A percentile compares a stretch with the other conserved stretches of the same genome.
phyloP scores from a whole-genome alignment of 2,329 filamentous ascomycete genomes.

The Thelonectria olida region DNA sequence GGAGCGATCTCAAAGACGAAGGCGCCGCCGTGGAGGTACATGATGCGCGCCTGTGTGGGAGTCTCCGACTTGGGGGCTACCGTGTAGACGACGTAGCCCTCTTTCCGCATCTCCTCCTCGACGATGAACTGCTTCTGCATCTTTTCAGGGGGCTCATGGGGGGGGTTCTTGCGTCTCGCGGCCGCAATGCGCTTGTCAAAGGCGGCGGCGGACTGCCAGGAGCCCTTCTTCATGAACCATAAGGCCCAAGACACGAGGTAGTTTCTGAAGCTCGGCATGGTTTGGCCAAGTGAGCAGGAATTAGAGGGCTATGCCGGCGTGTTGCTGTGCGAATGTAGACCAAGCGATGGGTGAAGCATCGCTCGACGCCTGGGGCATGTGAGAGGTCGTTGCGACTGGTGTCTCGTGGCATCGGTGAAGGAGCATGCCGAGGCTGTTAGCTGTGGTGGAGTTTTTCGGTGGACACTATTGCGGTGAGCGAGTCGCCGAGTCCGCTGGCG shows the following conservation, averaged over 20 bases:
- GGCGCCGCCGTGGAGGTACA: constrained; percentile 45
- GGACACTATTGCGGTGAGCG: constrained; percentile 17
- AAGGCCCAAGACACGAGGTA: constrained; percentile 40
- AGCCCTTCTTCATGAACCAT: constrained; percentile 39
- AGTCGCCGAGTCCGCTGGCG: not conserved
- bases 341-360: not conserved
- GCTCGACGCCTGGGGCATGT: not conserved
- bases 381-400: not conserved
- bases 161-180: constrained; percentile 30
- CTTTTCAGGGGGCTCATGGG: constrained; percentile 31
- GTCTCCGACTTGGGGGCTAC: constrained; percentile 44
- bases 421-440: not conserved
- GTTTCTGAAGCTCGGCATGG: constrained; percentile 41
- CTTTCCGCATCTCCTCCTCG: constrained; percentile 33
- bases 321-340: not conserved
- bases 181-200: constrained; percentile 37
- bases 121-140: constrained; percentile 39
- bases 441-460: constrained; percentile 6
- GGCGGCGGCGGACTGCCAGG: constrained; percentile 36
- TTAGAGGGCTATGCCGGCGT: not conserved
- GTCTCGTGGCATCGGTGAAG: not conserved
- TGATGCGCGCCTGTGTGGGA: constrained; percentile 39
- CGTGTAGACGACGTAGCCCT: constrained; percentile 38
- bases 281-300: constrained; percentile 1
- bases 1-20: constrained; percentile 42